phyloP scores from a whole-genome alignment of 805 yeast genomes.

The Clavispora santaluciae region DNA sequence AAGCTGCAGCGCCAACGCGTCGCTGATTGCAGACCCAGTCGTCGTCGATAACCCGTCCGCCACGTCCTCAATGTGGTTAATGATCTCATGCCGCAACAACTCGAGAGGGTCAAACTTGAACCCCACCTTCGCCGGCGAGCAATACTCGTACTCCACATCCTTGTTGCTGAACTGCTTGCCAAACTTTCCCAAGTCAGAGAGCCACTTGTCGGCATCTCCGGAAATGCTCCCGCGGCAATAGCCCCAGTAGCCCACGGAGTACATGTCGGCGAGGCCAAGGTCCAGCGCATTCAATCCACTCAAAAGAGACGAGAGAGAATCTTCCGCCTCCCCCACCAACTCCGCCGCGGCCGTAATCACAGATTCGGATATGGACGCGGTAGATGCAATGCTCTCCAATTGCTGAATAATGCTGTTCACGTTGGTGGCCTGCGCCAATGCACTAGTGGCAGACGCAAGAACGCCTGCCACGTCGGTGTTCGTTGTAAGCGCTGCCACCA shows the following conservation, averaged over 20 bases:
- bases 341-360: constrained; percentile 12
- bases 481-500: not conserved
- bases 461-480: not conserved
- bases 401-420: not conserved
- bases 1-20: constrained; percentile 5
- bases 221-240: constrained; percentile 32
- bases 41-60: constrained; percentile 18
- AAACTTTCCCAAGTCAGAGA: constrained; percentile 9
- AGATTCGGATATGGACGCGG: constrained; percentile 12
- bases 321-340: constrained; percentile 12
- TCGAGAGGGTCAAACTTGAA: constrained; percentile 52
- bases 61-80: constrained; percentile 20
- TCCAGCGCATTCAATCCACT: constrained; percentile 21
- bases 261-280: constrained; percentile 38
- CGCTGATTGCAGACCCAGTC: not conserved
- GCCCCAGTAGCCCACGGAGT: constrained; percentile 39
- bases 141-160: constrained; percentile 39
- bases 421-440: not conserved
- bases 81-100: constrained; percentile 30
- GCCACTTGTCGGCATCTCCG: constrained; percentile 3
- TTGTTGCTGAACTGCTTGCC: constrained; percentile 23
- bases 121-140: constrained; percentile 51
- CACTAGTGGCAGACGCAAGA: not conserved
- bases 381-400: constrained; percentile 7
- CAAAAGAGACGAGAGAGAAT: constrained; percentile 8